Conservation (phyloP, 1,284 basidiomycete genomes). For the Cerrena zonata region DNA sequence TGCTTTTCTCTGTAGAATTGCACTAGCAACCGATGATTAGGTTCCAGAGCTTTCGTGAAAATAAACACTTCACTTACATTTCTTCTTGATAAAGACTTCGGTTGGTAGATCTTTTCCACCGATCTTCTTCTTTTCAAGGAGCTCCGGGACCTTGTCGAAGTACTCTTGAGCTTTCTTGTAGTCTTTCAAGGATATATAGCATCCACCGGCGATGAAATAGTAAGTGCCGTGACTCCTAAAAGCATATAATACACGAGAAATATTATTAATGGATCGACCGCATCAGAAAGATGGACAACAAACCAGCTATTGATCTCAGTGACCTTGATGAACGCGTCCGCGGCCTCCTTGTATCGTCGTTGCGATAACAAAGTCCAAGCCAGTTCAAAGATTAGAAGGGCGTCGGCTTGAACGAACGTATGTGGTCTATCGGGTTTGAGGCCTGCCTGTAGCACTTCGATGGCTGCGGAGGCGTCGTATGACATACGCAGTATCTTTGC, state of each 20-base stretch:
- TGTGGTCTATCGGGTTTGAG: slow-evolving; percentile 46
- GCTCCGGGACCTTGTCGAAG: slow-evolving; percentile 55
- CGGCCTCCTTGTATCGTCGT: slow-evolving; percentile 59
- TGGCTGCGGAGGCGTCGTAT: slow-evolving; percentile 55
- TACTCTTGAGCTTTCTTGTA: slow-evolving; percentile 50
- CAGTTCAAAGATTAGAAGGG: slow-evolving; percentile 67
- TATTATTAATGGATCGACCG: not conserved
- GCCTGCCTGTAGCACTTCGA: slow-evolving; percentile 54
- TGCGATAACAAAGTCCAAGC: slow-evolving; percentile 69
- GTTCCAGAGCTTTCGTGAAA: not conserved
- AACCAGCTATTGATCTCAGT: slow-evolving; percentile 67
- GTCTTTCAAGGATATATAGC: slow-evolving; percentile 51
- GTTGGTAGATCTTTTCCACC: slow-evolving; percentile 65
- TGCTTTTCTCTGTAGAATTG: slow-evolving; percentile 70
- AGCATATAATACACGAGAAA: slow-evolving; percentile 4
- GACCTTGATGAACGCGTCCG: slow-evolving; percentile 58
- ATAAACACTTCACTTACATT: slow-evolving; percentile 33
- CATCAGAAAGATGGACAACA: slow-evolving; percentile 13
- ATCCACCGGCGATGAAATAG: slow-evolving; percentile 68
- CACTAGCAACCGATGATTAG: slow-evolving; percentile 40
- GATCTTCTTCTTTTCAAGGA: slow-evolving; percentile 57
- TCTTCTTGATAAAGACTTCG: slow-evolving; percentile 71
- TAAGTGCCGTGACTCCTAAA: slow-evolving; percentile 71
- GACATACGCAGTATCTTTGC: slow-evolving; percentile 74
- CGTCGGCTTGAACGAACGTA: slow-evolving; percentile 66